phyloP scores from a whole-genome alignment of 2,329 filamentous ascomycete species.

The Monilinia polystroma region DNA sequence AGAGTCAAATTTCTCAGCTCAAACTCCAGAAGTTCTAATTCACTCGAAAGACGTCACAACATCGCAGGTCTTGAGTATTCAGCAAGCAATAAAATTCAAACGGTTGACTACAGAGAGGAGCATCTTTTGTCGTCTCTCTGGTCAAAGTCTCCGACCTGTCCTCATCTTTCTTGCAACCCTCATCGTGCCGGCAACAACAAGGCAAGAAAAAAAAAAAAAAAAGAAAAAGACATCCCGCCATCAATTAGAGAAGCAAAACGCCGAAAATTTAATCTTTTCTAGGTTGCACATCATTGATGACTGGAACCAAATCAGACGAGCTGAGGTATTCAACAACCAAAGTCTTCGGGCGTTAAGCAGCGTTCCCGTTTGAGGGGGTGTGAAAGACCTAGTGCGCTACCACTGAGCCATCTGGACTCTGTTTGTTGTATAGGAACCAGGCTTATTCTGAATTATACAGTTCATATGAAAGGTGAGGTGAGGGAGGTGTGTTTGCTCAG shows the following conservation, averaged over 20 bases:
- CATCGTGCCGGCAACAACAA: not conserved
- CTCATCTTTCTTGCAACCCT: not conserved
- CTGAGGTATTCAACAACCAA: not conserved
- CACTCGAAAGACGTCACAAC: not conserved
- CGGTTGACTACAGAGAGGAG: not conserved
- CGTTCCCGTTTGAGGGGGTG: constrained; percentile 6
- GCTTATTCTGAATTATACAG: not conserved
- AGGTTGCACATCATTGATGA: not conserved
- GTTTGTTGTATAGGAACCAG: not conserved
- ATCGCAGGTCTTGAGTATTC: no score
- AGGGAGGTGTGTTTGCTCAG: not conserved
- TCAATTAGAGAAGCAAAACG: not conserved
- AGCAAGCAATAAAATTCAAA: not conserved
- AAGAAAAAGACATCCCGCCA: not conserved
- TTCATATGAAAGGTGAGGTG: no score
- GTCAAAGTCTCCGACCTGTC: not conserved
- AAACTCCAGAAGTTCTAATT: not conserved
- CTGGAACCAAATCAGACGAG: not conserved
- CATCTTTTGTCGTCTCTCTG: not conserved
- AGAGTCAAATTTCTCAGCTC: not conserved
- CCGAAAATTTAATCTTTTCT: not conserved
- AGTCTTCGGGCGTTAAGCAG: constrained; percentile 10
- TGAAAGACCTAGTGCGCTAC: constrained; percentile 10
- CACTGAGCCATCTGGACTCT: constrained; percentile 14
- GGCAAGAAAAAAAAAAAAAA: not conserved